phyloP scores from a whole-genome alignment of 345 rosid genomes.

The Gossypium raimondii region DNA sequence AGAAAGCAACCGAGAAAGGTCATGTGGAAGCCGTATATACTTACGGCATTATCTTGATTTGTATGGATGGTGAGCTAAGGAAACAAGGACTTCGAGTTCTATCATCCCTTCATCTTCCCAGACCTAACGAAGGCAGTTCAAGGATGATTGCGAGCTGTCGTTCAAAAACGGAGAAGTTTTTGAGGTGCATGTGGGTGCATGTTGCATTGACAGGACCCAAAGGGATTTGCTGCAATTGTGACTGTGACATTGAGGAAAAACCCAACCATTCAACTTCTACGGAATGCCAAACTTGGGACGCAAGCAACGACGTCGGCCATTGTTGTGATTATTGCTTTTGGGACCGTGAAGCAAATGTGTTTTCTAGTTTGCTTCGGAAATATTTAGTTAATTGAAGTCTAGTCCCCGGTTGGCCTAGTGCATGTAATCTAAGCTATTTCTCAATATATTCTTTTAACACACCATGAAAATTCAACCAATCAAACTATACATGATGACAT shows the following conservation, averaged over 20 bases:
- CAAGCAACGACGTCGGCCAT: background rate
- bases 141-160: background rate
- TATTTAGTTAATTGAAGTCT: background rate
- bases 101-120: background rate
- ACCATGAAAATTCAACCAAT: too few species aligned
- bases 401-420: background rate
- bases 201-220: background rate
- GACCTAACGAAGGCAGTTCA: too few species aligned
- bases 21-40: background rate
- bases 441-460: too few species aligned
- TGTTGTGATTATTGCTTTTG: background rate
- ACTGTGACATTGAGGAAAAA: background rate
- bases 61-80: background rate
- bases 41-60: background rate
- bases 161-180: background rate
- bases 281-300: conserved; percentile 1
- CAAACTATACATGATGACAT: too few species aligned
- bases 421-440: background rate
- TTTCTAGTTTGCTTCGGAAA: background rate
- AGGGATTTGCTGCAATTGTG: background rate
- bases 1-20: background rate
- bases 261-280: background rate
- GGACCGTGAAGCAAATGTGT: background rate
- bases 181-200: background rate
- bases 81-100: background rate